Evolutionary conservation across 805 yeast species (phyloP).

Genomic region (Myxozyma lipomycoides): DNA sequence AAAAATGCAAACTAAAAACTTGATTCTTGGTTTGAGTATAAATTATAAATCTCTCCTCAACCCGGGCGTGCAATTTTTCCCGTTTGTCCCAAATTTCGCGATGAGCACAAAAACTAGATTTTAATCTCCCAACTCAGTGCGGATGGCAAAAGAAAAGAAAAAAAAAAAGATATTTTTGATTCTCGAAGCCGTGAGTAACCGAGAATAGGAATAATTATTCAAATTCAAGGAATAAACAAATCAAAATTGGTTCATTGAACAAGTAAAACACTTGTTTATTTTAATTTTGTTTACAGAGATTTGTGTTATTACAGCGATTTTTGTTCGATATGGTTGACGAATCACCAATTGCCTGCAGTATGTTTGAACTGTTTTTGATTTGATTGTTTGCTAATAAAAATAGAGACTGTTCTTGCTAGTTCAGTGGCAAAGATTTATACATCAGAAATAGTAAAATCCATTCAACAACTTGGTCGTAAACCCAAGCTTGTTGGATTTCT

Average conservation of each 20-base stretch:
- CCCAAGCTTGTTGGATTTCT: constrained; percentile 87
- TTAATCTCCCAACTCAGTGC: background rate
- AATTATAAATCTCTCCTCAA: too few relatives aligned
- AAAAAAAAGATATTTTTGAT: background rate
- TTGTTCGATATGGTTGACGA: too few relatives aligned
- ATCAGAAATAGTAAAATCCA: constrained; percentile 63
- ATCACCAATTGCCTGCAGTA: constrained; percentile 5
- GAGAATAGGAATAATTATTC: background rate
- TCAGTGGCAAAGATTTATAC: constrained; percentile 77
- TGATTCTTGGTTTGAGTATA: too few relatives aligned
- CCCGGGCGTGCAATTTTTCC: too few relatives aligned
- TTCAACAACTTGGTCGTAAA: constrained; percentile 48
- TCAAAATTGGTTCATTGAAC: too few relatives aligned
- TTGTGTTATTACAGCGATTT: too few relatives aligned
- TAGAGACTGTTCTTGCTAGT: constrained; percentile 54
- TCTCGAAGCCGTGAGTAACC: background rate
- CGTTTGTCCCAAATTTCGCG: too few relatives aligned
- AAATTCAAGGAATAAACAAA: background rate
- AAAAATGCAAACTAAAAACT: background rate
- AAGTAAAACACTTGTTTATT: too few relatives aligned
- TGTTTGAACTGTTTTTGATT: background rate
- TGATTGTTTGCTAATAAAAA: background rate
- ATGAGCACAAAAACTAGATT: too few relatives aligned
- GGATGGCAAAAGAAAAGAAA: background rate
- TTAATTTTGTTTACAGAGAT: too few relatives aligned